Percentiles rank a stretch among this genome's conserved stretches.
Evolutionary conservation across 345 rosid genomes (phyloP).

Genomic region (Carallia brachiata): DNA sequence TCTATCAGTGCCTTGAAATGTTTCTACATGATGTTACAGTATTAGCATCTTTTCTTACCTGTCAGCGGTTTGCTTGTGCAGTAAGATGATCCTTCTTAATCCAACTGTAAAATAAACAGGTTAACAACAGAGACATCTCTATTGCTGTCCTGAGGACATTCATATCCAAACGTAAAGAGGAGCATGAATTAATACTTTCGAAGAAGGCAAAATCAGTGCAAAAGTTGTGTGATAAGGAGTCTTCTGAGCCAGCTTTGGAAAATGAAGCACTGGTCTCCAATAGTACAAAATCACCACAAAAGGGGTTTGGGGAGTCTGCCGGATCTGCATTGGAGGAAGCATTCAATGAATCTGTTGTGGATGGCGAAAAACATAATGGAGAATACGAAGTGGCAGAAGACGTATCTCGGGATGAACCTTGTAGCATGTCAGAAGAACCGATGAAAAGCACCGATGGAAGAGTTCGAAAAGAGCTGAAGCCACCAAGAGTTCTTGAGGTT

Average conservation of each 20-base stretch:
- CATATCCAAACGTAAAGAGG: slow-evolving; percentile 62
- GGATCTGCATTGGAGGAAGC: slow-evolving; percentile 36
- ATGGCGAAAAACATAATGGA: slow-evolving; percentile 40
- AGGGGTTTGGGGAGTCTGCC: slow-evolving; percentile 32
- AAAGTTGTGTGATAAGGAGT: slow-evolving; percentile 39
- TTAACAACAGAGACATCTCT: slow-evolving; percentile 88
- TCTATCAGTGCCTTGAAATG: not conserved
- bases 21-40: too few species aligned
- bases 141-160: slow-evolving; percentile 85
- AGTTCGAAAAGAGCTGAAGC: slow-evolving; percentile 58
- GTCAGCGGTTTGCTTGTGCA: not conserved
- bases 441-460: slow-evolving; percentile 42
- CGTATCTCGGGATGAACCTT: slow-evolving; percentile 40
- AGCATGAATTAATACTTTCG: slow-evolving; percentile 55
- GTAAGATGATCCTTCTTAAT: slow-evolving; percentile 10
- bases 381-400: slow-evolving; percentile 40
- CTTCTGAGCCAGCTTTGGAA: slow-evolving; percentile 43
- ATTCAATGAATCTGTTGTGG: slow-evolving; percentile 25
- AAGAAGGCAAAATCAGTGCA: slow-evolving; percentile 47
- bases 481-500: slow-evolving; percentile 93
- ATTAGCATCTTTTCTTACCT: not conserved
- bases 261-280: slow-evolving; percentile 55
- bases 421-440: slow-evolving; percentile 41
- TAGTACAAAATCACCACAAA: slow-evolving; percentile 43
- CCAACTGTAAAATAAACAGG: slow-evolving; percentile 41